phyloP scores from a whole-genome alignment of 495 filamentous ascomycete genomes.

The Neurospora pannonica region DNA sequence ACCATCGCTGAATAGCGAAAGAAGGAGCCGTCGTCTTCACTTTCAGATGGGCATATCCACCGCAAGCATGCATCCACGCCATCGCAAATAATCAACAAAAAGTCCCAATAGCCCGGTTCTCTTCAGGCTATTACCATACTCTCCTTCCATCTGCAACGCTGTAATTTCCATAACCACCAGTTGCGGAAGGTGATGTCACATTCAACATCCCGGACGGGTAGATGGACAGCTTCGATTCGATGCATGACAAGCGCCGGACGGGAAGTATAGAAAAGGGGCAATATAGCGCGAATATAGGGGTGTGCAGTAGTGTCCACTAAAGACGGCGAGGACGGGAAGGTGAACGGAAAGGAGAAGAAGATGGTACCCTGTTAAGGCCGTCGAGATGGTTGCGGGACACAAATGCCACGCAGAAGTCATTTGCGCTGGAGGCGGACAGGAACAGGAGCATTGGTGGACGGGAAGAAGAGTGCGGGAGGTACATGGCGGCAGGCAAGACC shows the following conservation, averaged over 20 bases:
- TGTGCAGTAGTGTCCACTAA: neutral
- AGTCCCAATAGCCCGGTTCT: neutral
- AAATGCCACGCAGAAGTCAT: neutral
- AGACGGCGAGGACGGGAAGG: neutral
- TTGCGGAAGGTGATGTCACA: neutral
- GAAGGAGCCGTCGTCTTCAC: too few species aligned
- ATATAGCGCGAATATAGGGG: neutral
- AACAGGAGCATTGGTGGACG: neutral
- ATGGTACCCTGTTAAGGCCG: neutral
- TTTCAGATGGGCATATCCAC: neutral
- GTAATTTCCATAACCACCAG: neutral
- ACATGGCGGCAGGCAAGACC: neutral
- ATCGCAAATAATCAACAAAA: neutral
- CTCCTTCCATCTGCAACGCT: neutral
- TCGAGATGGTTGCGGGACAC: neutral
- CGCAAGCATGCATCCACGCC: neutral
- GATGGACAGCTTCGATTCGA: neutral
- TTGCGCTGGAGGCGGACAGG: neutral
- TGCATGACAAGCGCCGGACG: neutral
- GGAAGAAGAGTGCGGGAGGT: neutral
- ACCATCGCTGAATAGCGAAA: neutral
- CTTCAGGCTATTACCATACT: neutral
- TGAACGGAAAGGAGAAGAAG: neutral
- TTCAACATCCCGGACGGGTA: neutral
- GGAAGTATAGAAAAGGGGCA: neutral